Evolutionary conservation across 345 rosid species (phyloP), one percentile per base, ranked within the genome.

Genomic region (Pistacia integerrima): DNA sequence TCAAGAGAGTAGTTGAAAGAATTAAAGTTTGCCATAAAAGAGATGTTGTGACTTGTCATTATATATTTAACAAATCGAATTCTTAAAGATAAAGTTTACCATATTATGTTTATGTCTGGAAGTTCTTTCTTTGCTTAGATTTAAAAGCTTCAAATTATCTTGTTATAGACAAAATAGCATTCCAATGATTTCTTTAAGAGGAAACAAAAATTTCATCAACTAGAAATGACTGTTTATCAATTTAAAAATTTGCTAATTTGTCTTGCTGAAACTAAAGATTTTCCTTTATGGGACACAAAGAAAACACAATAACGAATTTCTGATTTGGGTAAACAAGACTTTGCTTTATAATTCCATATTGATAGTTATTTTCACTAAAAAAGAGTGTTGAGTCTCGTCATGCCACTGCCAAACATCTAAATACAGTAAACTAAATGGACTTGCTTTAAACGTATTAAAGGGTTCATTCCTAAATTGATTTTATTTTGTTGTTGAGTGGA

Each of bases 291-390:
- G 48, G 77, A 55, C 4, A 36, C 51, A 74, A 63, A n/a, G 77
- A n/a, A 8, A 28, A 8, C 64, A 14, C 25, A 55, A 20, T 74
- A 52, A 7, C 18, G 55, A 55, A n/a, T 74, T 38, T 65, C 77
- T 38, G 17, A 55, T 64, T 38, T 55, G 20, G 54, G 54, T 17
- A 55, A 74, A 36, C 38, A 20, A 30, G 70, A 54, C 48, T 35
- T 33, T 52, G n/a, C 28, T 18, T 63, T 63, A 18, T 6, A 11
- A 44, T 44, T 72, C 28, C 38, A 63, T 33, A 48, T 1, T 72
- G 68, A 73, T 17, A 10, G 46, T 61, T 72, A 52, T 61, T 72
- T 74, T 74, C 63, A 74, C 63, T 54, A 54, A 64, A 64, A 64
- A 51, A 51, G 17, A 28, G 35, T 8, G 30, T 12, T 1, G 25